Base-by-base conservation (phyloP, 2,329 filamentous ascomycete genomes). In the Colletotrichum sp. region DNA sequence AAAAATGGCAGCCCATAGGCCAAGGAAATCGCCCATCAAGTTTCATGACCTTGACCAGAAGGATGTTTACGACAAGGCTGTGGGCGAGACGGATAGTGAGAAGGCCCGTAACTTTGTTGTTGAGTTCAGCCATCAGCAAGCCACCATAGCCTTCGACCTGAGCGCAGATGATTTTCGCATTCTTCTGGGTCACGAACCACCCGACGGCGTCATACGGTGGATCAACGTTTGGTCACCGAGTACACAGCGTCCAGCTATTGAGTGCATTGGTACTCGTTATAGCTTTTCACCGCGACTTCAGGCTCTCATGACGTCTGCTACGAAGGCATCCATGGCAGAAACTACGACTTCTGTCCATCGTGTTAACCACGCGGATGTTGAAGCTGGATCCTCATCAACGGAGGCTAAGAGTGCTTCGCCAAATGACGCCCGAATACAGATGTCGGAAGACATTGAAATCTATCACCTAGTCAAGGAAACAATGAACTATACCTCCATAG, bases 401-500 rank as follows among this genome's bases (percentile, higher is more conserved):
- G 74, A 72, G 62, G 63, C 69, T 6, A 52, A 74, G 49, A 77
- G 72, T 15, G 68, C 67, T 39, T 26, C 39, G 24, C 57, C 79
- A 21, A 28, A 34, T 9, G 78, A 79, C 15, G 81, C 26, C 15
- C 39, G 12, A 15, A 7, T 15, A 26, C 69, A 64, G 26, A 30
- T 21, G 21, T 26, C 59, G 21, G 71, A 83, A 59, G 82, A 80
- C 36, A 72, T 86, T 74, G 79, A 85, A 77, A 79, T 89, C 76
- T 85, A 85, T 76, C 66, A 91, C 34, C 88, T 95, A 57, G 90
- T 93, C 8, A 89, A 94, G 77, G 90, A 93, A 71, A 93, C 95
- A n/a, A 93, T 93, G 87, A 94, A 95, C 81, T 96, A 94, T 82
- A 93, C 92, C 16, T 93, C 93, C 1, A 90, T 95, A 16, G 94